These are phyloP conservation scores for Phytopythium oedochilum DNA, from an alignment of 352 stramenopile species.

Conservation along the genomic window DNA sequence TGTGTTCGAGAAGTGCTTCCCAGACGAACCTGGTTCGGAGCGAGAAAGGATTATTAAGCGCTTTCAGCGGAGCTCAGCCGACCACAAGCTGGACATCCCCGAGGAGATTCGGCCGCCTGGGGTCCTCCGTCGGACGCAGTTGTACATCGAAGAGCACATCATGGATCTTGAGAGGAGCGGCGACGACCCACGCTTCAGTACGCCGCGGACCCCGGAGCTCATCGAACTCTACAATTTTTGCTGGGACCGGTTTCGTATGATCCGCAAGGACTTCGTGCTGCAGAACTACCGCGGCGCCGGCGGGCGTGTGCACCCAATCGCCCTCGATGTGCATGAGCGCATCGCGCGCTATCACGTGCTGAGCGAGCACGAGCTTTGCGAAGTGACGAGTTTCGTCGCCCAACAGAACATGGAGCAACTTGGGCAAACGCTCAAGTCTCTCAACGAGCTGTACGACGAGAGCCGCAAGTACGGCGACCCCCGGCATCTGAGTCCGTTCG, in stretches of 20 bases:
- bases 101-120: conserved; percentile 74
- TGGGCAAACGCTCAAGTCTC: conserved; percentile 81
- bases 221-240: conserved; percentile 97
- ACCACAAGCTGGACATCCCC: conserved; percentile 84
- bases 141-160: conserved; percentile 84
- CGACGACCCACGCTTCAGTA: conserved; percentile 62
- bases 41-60: conserved; percentile 81
- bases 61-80: conserved; percentile 82
- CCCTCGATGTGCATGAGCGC: conserved; percentile 92
- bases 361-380: conserved; percentile 92
- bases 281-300: conserved; percentile 95
- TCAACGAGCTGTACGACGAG: conserved; percentile 88
- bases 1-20: conserved; percentile 82
- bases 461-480: conserved; percentile 59
- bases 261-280: conserved; percentile 95
- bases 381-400: conserved; percentile 75
- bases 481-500: conserved; percentile 69
- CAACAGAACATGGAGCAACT: conserved; percentile 91
- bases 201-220: conserved; percentile 58
- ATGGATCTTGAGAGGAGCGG: conserved; percentile 76
- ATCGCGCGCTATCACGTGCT: conserved; percentile 95
- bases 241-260: conserved; percentile 95
- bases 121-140: conserved; percentile 69
- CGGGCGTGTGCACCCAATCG: conserved; percentile 90
- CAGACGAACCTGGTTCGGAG: conserved; percentile 45